These are phyloP conservation scores for Saccharomycopsis hybrid DNA, from an alignment of 1,139 yeast genomes.

Conservation along the genomic window DNA sequence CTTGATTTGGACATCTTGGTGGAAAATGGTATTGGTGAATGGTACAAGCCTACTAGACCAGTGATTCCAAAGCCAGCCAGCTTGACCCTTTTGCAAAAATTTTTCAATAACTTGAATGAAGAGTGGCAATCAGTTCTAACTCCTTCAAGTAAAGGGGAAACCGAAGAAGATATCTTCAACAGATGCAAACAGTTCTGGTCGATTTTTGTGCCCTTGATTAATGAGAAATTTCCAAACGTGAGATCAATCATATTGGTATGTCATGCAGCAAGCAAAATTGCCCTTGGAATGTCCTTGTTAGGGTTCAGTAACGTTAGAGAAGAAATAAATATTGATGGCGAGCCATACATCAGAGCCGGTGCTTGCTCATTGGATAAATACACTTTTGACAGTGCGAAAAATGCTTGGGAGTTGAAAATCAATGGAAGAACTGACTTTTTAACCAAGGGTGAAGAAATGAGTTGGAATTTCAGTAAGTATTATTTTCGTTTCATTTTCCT, in stretches of 20 bases:
- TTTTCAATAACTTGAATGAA: conserved; percentile 45
- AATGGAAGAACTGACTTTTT: conserved; percentile 68
- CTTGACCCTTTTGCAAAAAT: conserved; percentile 38
- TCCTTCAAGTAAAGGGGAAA: conserved; percentile 63
- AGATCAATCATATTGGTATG: conserved; percentile 57
- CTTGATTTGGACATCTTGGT: conserved; percentile 51
- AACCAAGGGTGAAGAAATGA: conserved; percentile 77
- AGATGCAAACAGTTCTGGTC: conserved; percentile 48
- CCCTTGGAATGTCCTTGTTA: conserved; percentile 63
- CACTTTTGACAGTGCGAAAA: conserved; percentile 31
- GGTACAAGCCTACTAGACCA: conserved; percentile 52
- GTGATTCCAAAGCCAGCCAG: conserved; percentile 56
- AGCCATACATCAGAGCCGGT: conserved; percentile 43
- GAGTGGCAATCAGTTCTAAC: conserved; percentile 45
- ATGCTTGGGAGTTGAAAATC: conserved; percentile 48
- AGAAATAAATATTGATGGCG: conserved; percentile 39
- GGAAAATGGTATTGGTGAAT: conserved; percentile 71
- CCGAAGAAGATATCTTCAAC: conserved; percentile 51
- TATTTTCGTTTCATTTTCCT: too few relatives aligned
- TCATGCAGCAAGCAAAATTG: conserved; percentile 82
- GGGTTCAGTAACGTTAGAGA: conserved; percentile 43
- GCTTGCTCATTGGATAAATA: conserved; percentile 55
- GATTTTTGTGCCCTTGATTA: conserved; percentile 45
- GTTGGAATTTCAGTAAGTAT: conserved; percentile 66
- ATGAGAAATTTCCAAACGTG: conserved; percentile 45